phyloP scores from a whole-genome alignment of 2,329 filamentous ascomycete genomes.

The Fusarium pseudoanthophilum region DNA sequence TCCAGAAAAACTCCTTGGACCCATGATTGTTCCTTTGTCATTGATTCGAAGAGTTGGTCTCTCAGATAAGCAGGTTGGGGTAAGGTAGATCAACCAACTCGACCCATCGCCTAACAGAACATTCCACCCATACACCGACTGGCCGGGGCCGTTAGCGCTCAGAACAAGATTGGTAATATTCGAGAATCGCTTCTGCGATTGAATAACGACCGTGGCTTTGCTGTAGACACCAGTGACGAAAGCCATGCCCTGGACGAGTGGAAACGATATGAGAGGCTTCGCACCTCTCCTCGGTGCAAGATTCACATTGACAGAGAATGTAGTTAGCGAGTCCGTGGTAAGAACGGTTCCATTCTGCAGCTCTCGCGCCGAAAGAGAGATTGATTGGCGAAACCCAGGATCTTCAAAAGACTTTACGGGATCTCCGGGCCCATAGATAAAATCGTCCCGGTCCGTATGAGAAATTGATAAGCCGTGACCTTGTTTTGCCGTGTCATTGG shows the following conservation, averaged over 20 bases:
- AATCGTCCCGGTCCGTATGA: not conserved
- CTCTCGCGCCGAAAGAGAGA: not conserved
- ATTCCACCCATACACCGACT: not conserved
- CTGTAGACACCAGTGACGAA: not conserved
- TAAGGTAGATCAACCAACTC: not conserved
- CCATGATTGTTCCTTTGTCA: not conserved
- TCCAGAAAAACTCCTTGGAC: not conserved
- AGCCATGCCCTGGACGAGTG: not conserved
- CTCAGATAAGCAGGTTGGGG: not conserved
- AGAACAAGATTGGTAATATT: not conserved
- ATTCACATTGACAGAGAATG: not conserved
- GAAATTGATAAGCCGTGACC: not conserved
- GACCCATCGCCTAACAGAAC: not conserved
- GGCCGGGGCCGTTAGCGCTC: rapidly evolving
- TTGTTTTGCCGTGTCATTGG: not conserved
- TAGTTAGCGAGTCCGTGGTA: not conserved
- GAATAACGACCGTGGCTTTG: not conserved
- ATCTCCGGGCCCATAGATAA: rapidly evolving
- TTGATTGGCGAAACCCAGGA: not conserved
- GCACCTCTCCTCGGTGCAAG: not conserved
- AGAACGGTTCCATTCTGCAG: not conserved
- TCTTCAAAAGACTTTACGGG: not conserved
- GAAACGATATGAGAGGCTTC: not conserved
- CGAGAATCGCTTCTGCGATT: not conserved
- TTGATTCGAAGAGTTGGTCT: not conserved